Evolutionary conservation across 495 filamentous ascomycete species (phyloP).

Genomic region (Cercophora samala): DNA sequence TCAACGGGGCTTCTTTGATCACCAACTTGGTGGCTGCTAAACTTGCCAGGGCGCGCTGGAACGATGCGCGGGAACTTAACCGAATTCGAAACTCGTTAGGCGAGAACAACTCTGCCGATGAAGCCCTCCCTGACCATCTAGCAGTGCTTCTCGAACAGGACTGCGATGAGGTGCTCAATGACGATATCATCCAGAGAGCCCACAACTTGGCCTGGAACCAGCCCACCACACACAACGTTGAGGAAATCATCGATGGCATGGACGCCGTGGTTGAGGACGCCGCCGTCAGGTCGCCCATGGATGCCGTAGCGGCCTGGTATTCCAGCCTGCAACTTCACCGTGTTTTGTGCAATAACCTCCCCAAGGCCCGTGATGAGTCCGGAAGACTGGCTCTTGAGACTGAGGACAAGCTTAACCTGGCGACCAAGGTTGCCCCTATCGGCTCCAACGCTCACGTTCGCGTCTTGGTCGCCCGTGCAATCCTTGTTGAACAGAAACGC

Average conservation of each 20-base stretch:
- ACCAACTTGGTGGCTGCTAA: constrained; percentile 54
- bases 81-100: constrained; percentile 51
- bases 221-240: constrained; percentile 62
- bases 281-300: constrained; percentile 81
- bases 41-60: constrained; percentile 75
- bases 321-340: constrained; percentile 72
- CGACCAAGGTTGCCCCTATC: constrained; percentile 72
- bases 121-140: constrained; percentile 74
- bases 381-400: constrained; percentile 35
- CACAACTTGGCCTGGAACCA: constrained; percentile 90
- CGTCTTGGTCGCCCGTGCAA: constrained; percentile 69
- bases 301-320: constrained; percentile 89
- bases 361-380: constrained; percentile 38
- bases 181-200: constrained; percentile 75
- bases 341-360: constrained; percentile 59
- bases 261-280: constrained; percentile 82
- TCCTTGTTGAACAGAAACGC: constrained; percentile 53
- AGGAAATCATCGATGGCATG: constrained; percentile 64
- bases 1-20: constrained; percentile 38
- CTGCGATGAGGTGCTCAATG: constrained; percentile 73
- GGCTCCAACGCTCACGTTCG: constrained; percentile 72
- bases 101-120: constrained; percentile 44
- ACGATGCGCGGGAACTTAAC: constrained; percentile 66
- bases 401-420: constrained; percentile 60
- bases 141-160: constrained; percentile 68